A percentile compares a stretch with the other conserved stretches of the same genome.
These are phyloP conservation scores for Cutaneotrichosporon sp. DNA, from an alignment of 1,284 basidiomycete species.

Conservation along the genomic window DNA sequence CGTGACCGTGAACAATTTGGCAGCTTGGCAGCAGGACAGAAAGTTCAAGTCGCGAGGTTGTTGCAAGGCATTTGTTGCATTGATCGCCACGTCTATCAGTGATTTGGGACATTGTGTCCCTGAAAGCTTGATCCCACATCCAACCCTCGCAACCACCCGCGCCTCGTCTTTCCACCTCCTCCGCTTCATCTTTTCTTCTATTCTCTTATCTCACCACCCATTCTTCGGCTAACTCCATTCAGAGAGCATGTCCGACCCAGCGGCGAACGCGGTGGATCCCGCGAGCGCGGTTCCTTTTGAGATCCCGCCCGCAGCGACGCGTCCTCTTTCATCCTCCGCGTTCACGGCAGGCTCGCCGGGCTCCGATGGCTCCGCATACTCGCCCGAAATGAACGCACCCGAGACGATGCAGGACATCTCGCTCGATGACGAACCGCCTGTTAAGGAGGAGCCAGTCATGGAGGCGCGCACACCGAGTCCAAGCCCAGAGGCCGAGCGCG, in stretches of 20 bases:
- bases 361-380: neutral
- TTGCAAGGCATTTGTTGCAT: neutral
- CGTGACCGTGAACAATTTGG: too few species aligned
- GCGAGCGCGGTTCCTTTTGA: too few species aligned
- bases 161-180: too few species aligned
- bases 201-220: neutral
- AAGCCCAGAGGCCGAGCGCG: too few species aligned
- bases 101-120: neutral
- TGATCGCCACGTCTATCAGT: neutral
- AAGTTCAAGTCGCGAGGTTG: neutral
- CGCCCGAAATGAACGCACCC: neutral
- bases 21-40: too few species aligned
- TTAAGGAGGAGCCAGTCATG: too few species aligned
- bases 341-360: neutral
- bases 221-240: neutral
- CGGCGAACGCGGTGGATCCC: neutral
- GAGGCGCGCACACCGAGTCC: too few species aligned
- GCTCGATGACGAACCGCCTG: neutral
- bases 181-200: too few species aligned
- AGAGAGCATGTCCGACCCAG: neutral
- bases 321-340: neutral
- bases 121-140: slow-evolving; percentile 1
- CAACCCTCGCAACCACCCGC: too few species aligned
- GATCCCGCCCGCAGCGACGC: neutral
- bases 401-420: neutral